These are phyloP conservation scores for Myxozyma lipomycoides DNA, from an alignment of 805 yeast genomes.

Conservation along the genomic window DNA sequence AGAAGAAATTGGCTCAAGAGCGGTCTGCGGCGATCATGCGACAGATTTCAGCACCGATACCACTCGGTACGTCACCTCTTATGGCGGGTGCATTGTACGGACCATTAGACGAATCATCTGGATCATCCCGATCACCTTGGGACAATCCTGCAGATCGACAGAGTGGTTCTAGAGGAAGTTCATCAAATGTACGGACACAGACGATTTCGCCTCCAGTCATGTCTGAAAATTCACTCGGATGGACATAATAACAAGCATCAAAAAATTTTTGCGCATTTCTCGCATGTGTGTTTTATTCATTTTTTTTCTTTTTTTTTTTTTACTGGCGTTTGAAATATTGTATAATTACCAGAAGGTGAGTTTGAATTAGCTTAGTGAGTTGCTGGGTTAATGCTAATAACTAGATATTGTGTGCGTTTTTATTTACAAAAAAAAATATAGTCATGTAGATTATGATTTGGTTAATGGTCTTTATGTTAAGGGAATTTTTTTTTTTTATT, in stretches of 20 bases:
- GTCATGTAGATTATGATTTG: too few relatives aligned
- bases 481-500: background rate
- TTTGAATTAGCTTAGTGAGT: background rate
- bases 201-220: slow-evolving; percentile 40
- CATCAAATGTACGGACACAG: background rate
- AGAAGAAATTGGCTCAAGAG: slow-evolving; percentile 22
- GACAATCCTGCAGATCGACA: background rate
- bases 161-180: background rate
- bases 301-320: too few relatives aligned
- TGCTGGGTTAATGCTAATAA: too few relatives aligned
- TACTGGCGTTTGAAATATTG: background rate
- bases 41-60: slow-evolving; percentile 24
- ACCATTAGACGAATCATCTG: background rate
- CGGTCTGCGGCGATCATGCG: slow-evolving; percentile 6
- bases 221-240: slow-evolving; percentile 42
- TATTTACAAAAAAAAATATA: too few relatives aligned
- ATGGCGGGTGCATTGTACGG: slow-evolving; percentile 2
- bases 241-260: slow-evolving; percentile 31
- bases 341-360: background rate
- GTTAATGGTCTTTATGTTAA: background rate
- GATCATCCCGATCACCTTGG: background rate
- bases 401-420: too few relatives aligned
- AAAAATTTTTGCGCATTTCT: background rate
- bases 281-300: too few relatives aligned
- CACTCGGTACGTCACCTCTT: slow-evolving; percentile 6